Conservation (phyloP, 2,329 filamentous ascomycete species). For the Pseudogymnoascus sp. region DNA sequence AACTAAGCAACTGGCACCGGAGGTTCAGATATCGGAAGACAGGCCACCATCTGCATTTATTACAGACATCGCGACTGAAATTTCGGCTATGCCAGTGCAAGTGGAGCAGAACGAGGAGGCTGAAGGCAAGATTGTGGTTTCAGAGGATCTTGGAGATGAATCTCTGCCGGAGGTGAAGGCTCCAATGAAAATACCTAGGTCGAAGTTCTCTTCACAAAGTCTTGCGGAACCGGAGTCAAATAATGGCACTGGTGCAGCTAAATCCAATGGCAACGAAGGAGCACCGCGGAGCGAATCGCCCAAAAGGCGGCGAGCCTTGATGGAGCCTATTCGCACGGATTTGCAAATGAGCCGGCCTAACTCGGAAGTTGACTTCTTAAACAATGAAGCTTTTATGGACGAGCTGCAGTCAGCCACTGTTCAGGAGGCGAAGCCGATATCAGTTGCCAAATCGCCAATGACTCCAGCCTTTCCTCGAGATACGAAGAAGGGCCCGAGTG, state of each 20-base stretch:
- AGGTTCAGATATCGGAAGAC: background rate
- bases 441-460: slow-evolving; percentile 74
- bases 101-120: background rate
- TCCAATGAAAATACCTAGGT: slow-evolving; percentile 20
- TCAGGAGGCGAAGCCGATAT: slow-evolving; percentile 72
- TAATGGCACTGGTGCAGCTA: background rate
- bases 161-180: slow-evolving; percentile 7
- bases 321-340: slow-evolving; percentile 49
- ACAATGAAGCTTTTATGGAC: slow-evolving; percentile 78
- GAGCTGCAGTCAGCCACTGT: slow-evolving; percentile 75
- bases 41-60: background rate
- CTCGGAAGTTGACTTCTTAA: slow-evolving; percentile 43
- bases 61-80: background rate
- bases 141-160: background rate
- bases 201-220: slow-evolving; percentile 23
- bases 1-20: background rate
- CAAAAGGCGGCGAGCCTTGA: slow-evolving; percentile 19
- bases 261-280: background rate
- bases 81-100: background rate
- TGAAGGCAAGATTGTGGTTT: background rate
- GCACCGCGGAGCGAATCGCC: slow-evolving; percentile 9
- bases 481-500: slow-evolving; percentile 17
- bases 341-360: slow-evolving; percentile 25
- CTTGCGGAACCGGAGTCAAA: slow-evolving; percentile 10
- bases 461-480: slow-evolving; percentile 48